These are phyloP conservation scores for Mycena amicta DNA, from an alignment of 768 basidiomycete genomes.

Conservation along the genomic window DNA sequence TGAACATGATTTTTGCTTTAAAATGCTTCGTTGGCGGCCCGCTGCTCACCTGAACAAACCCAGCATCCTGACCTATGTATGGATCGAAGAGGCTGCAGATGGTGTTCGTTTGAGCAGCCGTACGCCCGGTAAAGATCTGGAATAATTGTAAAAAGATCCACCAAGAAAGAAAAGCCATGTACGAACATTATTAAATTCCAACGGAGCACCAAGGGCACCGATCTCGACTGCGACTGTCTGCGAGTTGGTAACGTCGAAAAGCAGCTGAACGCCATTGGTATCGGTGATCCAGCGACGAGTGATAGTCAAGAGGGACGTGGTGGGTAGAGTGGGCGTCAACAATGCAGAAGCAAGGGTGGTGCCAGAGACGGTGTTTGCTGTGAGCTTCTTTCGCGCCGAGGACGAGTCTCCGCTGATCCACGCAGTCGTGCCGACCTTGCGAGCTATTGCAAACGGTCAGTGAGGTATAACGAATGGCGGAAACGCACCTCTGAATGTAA, in stretches of 20 bases:
- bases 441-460: conserved; percentile 25
- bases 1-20: no score
- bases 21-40: no score
- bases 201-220: conserved; percentile 52
- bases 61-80: conserved; percentile 59
- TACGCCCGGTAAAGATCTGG: conserved; percentile 58
- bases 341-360: conserved; percentile 51
- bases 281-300: conserved; percentile 54
- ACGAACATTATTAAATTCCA: conserved; percentile 63
- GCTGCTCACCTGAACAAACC: conserved; percentile 54
- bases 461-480: neutral
- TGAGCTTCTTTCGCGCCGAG: conserved; percentile 41
- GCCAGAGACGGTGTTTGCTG: conserved; percentile 41
- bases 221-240: conserved; percentile 53
- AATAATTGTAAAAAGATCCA: neutral
- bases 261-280: conserved; percentile 43
- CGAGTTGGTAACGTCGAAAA: conserved; percentile 54
- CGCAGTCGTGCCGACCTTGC: conserved; percentile 44
- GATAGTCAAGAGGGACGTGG: conserved; percentile 46
- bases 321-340: conserved; percentile 50
- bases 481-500: conserved; percentile 45
- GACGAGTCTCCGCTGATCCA: conserved; percentile 54
- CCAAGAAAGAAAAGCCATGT: conserved; percentile 15
- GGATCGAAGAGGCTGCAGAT: conserved; percentile 59
- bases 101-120: conserved; percentile 53